Evolutionary conservation across 129 eudicot species (phyloP), one percentile per base, ranked within the genome.

Genomic region (Flaveria trinervia): DNA sequence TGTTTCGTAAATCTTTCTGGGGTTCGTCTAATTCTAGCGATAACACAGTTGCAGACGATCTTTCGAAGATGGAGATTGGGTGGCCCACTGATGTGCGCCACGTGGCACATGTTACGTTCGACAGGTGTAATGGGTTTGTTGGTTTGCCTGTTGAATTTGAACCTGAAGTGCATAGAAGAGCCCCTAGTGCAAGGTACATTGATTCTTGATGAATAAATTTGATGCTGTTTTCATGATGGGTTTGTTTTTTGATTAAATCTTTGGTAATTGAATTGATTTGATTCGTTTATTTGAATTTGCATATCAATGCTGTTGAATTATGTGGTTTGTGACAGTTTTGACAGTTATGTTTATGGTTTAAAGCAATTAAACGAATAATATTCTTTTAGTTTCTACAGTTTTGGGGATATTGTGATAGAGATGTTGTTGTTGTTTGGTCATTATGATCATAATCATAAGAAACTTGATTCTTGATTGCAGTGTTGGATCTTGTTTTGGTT

Each of bases 131-230:
- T 82, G 97, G 97, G 43, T 91, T 91, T 85, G 85, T 91, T 85
- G 97, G 97, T 36, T 82, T 91, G 85, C 97, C 97, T 86, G 90
- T 81, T 78, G 97, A 91, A 60, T 89, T 91, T 86, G 92, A 89
- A 80, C 97, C 90, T 80, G 87, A 89, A 56, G 89, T 91, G 13
- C 89, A 90, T 33, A 79, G 85, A 62, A 91, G 90, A 74, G 90
- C 95, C 71, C 97, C 97, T 50, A 91, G 97, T 80, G 97, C 97
- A 22, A 91, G 97, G 97, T 91, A 85, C 69, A 26, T 49, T 49
- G 26, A 49, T 50, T 71, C 26, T 12, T 68, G 52, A 14, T 46
- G 5, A 33, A 33, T 3, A 5, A 3, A 33, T 33, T 12, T 68
- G 52, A 14, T 46, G 15, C 3, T 48, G 49, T 44, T 44, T 48